These are phyloP conservation scores for Phytophthora litchii DNA, from an alignment of 352 stramenopile genomes.

Conservation along the genomic window DNA sequence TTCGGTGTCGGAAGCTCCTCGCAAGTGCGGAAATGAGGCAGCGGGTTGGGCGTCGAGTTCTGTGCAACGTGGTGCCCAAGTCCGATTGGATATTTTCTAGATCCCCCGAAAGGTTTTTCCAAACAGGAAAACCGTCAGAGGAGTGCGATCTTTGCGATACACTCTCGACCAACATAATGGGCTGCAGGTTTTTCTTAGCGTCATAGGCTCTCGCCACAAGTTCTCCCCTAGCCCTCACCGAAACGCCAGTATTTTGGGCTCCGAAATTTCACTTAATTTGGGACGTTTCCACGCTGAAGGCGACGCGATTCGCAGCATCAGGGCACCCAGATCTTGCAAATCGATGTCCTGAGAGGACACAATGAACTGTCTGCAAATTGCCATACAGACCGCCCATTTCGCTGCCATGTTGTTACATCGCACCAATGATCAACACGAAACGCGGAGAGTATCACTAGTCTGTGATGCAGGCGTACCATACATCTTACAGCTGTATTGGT, in stretches of 20 bases:
- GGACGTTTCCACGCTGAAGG: neutral
- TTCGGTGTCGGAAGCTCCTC: constrained; percentile 16
- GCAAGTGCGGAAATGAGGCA: constrained; percentile 41
- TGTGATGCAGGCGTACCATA: too few relatives aligned
- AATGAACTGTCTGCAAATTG: too few relatives aligned
- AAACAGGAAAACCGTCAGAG: neutral
- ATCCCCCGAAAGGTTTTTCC: neutral
- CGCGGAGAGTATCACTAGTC: too few relatives aligned
- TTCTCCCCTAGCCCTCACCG: constrained; percentile 44
- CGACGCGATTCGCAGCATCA: too few relatives aligned
- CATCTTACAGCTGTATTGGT: too few relatives aligned
- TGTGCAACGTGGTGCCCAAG: constrained; percentile 21
- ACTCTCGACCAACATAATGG: neutral
- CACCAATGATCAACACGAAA: too few relatives aligned
- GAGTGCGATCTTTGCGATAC: constrained; percentile 13
- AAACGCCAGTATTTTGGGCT: constrained; percentile 14
- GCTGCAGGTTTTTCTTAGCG: constrained; percentile 19
- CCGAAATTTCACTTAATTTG: constrained; percentile 1
- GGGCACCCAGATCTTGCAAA: too few relatives aligned
- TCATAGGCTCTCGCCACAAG: constrained; percentile 39
- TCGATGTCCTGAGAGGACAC: too few relatives aligned
- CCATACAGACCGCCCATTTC: too few relatives aligned
- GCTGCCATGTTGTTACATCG: too few relatives aligned
- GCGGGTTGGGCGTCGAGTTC: constrained; percentile 9
- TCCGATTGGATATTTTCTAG: constrained; percentile 29